Conservation (phyloP, 345 rosid species). For the Ceriops tagal region DNA sequence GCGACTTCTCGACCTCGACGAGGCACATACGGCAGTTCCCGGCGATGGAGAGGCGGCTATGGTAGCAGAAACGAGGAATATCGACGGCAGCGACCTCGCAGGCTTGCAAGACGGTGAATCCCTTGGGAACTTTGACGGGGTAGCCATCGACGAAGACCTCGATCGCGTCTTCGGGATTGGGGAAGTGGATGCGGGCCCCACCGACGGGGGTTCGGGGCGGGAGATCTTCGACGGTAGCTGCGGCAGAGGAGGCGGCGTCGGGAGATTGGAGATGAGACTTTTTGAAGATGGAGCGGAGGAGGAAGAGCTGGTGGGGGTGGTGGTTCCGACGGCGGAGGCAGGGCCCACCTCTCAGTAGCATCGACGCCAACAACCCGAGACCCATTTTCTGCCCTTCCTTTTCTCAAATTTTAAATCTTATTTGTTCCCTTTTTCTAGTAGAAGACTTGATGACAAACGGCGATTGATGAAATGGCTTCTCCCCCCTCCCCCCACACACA, state of each 20-base stretch:
- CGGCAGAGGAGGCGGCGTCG: constrained; percentile 47
- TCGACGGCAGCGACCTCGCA: constrained; percentile 99
- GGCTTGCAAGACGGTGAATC: constrained; percentile 92
- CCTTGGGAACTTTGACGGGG: constrained; percentile 95
- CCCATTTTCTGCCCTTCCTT: constrained; percentile 42
- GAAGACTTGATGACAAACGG: no score
- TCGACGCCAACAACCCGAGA: constrained; percentile 64
- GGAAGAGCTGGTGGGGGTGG: neutral
- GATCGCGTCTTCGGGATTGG: constrained; percentile 89
- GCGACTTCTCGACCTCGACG: constrained; percentile 98
- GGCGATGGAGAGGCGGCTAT: constrained; percentile 86
- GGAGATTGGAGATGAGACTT: constrained; percentile 79
- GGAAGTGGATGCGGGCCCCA: constrained; percentile 79
- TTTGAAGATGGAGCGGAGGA: constrained; percentile 61
- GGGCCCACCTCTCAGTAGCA: no score
- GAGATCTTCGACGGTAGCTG: constrained; percentile 50
- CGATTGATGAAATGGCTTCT: no score
- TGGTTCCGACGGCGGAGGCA: neutral
- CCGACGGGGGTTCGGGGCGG: constrained; percentile 64
- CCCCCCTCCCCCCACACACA: no score
- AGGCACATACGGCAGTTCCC: constrained; percentile 99
- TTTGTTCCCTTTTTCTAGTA: no score
- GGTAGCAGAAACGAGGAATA: constrained; percentile 95
- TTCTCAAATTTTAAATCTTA: no score
- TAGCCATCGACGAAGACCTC: constrained; percentile 95